Percentiles rank a stretch among this genome's conserved stretches.
phyloP scores from a whole-genome alignment of 805 yeast species.

The Alloascoidea hylecoeti region DNA sequence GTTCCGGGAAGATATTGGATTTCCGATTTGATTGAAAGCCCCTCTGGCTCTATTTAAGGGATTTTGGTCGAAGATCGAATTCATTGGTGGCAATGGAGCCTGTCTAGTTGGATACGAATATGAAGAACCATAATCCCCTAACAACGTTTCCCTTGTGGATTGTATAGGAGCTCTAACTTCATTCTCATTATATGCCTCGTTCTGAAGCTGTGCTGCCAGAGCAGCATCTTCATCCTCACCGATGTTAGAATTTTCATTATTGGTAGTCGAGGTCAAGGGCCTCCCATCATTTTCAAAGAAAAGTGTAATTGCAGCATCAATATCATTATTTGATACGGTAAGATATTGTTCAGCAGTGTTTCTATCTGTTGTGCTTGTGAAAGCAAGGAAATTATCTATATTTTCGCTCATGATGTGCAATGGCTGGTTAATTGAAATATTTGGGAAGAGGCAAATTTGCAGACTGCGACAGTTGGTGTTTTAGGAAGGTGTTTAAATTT shows the following conservation, averaged over 20 bases:
- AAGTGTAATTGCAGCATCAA: conserved; percentile 76
- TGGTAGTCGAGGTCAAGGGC: conserved; percentile 9
- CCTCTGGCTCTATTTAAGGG: not conserved
- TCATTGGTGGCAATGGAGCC: conserved; percentile 8
- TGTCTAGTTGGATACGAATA: conserved; percentile 6
- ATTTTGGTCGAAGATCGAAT: not conserved
- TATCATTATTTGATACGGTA: conserved; percentile 61
- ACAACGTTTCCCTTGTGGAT: conserved; percentile 65
- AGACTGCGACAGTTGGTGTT: no score
- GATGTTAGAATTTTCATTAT: conserved; percentile 5
- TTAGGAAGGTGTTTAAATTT: no score
- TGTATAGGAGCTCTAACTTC: conserved; percentile 31
- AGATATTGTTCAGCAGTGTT: conserved; percentile 61
- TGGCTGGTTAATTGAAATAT: no score
- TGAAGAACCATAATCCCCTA: conserved; percentile 22
- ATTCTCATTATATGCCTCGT: conserved; percentile 38
- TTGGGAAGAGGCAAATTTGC: no score
- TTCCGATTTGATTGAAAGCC: not conserved
- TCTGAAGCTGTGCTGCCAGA: conserved; percentile 47
- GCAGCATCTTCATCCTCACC: conserved; percentile 29
- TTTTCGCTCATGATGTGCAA: conserved; percentile 19
- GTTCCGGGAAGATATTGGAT: not conserved
- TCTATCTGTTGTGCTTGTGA: conserved; percentile 62
- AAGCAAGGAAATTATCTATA: conserved; percentile 65
- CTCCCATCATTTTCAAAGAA: conserved; percentile 49